Evolutionary conservation across 2,329 filamentous ascomycete genomes (phyloP), one percentile per base, ranked within the genome.

Genomic region (Sclerotinia spermophila): DNA sequence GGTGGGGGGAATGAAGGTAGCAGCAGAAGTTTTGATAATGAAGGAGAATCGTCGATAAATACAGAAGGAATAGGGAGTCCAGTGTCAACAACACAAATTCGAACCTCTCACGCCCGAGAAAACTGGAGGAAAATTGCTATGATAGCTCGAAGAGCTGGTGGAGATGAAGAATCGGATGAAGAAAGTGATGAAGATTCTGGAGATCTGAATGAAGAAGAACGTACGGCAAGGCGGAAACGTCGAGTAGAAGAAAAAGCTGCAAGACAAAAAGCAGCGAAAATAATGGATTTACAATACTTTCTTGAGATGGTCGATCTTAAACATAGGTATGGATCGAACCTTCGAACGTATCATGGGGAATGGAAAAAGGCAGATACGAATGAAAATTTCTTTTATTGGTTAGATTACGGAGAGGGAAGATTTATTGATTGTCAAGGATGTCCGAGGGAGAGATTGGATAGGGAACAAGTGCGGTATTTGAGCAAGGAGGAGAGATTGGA

Each of bases 301-400:
- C 83, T 79, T 19, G 88, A 97, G 77, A 94, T 97, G 91, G 90
- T 95, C 11, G 92, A 96, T 79, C 82, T 89, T 61, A 94, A 96
- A 80, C 94, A 97, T 79, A 88, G 94, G 5, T 96, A 71, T 45
- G 69, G 69, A 5, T 59, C 55, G 68, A 96, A 96, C 75, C 81
- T 97, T 66, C 85, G 92, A 44, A 86, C 87, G 44, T 97, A 97
- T 76, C 94, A 97, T 77, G 87, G 89, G 71, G 88, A 92, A 74
- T 97, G 94, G 94, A 93, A 93, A 79, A 87, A 86, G 72, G 84
- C 88, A 1, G 84, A 92, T 40, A 95, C 93, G 0, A 87, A 89
- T 6, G 91, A 97, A 79, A 97, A 96, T 78, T 97, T 94, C 84
- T 97, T 97, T 80, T 95, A 94, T 81, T 97, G 94, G 94, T 84